Evolutionary conservation across 1,284 basidiomycete genomes (phyloP).

Genomic region (Cryptococcus sp.): DNA sequence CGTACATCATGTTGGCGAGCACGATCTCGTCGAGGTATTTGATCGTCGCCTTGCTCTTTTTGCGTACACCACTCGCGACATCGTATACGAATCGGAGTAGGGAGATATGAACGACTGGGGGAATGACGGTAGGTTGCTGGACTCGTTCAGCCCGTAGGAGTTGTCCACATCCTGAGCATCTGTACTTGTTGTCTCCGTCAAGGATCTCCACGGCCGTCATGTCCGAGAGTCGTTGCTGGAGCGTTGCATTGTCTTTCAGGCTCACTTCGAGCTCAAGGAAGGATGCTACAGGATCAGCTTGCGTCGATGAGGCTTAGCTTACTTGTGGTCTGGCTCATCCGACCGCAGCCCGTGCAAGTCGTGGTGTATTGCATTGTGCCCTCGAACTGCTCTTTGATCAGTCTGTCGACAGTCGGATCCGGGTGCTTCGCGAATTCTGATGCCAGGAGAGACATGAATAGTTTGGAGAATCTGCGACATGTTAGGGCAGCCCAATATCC

Average conservation of each 20-base stretch:
- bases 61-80: constrained; percentile 69
- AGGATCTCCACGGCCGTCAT: constrained; percentile 69
- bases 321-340: too few species aligned
- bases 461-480: constrained; percentile 75
- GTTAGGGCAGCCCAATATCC: neutral
- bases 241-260: constrained; percentile 64
- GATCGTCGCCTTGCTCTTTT: constrained; percentile 77
- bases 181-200: constrained; percentile 81
- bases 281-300: constrained; percentile 11
- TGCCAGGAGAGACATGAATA: constrained; percentile 85
- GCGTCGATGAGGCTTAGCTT: too few species aligned
- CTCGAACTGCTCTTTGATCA: constrained; percentile 79
- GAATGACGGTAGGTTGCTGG: constrained; percentile 67
- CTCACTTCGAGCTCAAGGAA: constrained; percentile 86
- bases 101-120: constrained; percentile 81
- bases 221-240: constrained; percentile 68
- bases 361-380: constrained; percentile 78
- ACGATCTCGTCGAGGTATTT: constrained; percentile 75
- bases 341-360: constrained; percentile 56
- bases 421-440: constrained; percentile 71
- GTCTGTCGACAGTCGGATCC: constrained; percentile 61
- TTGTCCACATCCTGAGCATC: constrained; percentile 68
- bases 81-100: constrained; percentile 87
- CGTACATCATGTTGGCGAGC: constrained; percentile 60
- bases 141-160: constrained; percentile 74